Conservation (phyloP, 495 filamentous ascomycete species). For the Neurospora sp. region DNA sequence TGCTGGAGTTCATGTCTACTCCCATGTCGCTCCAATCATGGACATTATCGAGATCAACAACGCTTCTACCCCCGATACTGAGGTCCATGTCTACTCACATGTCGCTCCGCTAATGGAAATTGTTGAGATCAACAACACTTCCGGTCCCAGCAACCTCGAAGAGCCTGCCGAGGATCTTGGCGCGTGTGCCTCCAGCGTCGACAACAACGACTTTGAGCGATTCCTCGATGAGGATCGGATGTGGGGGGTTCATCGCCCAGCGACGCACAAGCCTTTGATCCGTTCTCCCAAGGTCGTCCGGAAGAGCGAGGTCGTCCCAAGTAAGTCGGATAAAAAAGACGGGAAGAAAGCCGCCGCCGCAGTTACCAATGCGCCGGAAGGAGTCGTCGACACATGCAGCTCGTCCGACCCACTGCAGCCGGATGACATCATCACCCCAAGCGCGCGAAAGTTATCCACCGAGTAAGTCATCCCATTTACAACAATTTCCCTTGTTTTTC, state of each 20-base stretch:
- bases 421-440: not conserved
- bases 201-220: not conserved
- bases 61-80: not conserved
- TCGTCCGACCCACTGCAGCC: not conserved
- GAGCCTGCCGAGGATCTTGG: not conserved
- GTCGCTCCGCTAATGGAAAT: no score
- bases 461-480: not conserved
- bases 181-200: not conserved
- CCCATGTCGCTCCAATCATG: not conserved
- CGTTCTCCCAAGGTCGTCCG: not conserved
- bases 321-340: not conserved
- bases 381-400: fast-evolving
- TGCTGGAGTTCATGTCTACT: not conserved
- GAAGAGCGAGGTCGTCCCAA: not conserved
- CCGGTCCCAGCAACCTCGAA: no score
- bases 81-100: no score
- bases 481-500: not conserved
- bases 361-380: not conserved
- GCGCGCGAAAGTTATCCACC: not conserved
- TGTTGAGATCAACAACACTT: no score
- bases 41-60: not conserved
- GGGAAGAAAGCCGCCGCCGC: not conserved
- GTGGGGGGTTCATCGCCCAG: not conserved
- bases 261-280: not conserved
- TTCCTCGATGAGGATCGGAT: not conserved